Percentiles rank a stretch among this genome's conserved stretches.
These are phyloP conservation scores for Rhododendron kiyosumense DNA, from an alignment of 148 eudicot genomes.

Conservation along the genomic window DNA sequence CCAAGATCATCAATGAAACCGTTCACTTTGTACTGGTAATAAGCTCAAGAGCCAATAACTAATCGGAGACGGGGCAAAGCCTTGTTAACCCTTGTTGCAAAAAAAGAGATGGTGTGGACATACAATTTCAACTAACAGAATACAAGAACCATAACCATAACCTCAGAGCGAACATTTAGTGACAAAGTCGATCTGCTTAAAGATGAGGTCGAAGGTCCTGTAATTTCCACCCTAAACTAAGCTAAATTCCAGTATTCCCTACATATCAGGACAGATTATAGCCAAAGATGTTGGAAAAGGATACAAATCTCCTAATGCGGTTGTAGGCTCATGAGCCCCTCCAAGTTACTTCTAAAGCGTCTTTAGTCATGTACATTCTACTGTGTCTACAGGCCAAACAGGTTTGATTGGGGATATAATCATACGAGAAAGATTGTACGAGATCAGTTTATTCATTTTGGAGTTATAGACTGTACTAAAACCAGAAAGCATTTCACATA, in stretches of 20 bases:
- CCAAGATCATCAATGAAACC: background rate
- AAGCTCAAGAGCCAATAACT: background rate
- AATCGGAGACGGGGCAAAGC: background rate
- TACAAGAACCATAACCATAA: background rate
- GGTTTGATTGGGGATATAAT: too few relatives aligned
- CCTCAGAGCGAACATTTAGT: background rate
- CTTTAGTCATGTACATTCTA: background rate
- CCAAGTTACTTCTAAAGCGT: background rate
- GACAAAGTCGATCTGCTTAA: background rate
- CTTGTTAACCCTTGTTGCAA: background rate
- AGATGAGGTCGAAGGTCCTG: background rate
- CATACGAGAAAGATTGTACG: too few relatives aligned
- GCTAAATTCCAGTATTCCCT: background rate
- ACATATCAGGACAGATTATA: background rate
- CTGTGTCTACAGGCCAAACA: background rate
- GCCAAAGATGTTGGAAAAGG: background rate
- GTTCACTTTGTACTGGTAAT: background rate
- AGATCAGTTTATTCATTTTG: background rate
- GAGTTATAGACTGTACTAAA: background rate
- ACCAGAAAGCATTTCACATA: background rate
- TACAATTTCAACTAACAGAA: background rate
- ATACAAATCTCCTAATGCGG: background rate
- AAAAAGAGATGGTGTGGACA: background rate
- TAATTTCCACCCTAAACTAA: background rate
- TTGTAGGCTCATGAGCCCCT: background rate